A percentile compares a stretch with the other conserved stretches of the same genome.
Conservation (phyloP, 371 early-diverging fungal genomes). For the Phascolomyces articulosus region DNA sequence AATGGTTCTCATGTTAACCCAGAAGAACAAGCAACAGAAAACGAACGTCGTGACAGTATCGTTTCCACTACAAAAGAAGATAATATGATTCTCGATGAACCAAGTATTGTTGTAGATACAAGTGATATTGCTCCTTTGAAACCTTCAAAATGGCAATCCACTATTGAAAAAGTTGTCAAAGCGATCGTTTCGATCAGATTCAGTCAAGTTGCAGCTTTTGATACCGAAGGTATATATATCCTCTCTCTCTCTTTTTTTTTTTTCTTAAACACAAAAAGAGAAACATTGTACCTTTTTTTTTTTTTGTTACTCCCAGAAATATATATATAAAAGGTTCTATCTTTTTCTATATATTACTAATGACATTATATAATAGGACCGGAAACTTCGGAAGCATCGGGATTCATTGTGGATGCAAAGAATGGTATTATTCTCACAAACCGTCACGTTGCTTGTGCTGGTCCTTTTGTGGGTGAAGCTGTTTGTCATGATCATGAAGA, state of each 20-base stretch:
- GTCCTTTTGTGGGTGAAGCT: conserved; percentile 89
- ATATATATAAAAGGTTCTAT: too few species aligned
- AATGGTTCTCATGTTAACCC: not conserved
- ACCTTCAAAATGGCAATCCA: conserved; percentile 20
- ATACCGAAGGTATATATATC: conserved; percentile 71
- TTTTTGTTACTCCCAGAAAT: too few species aligned
- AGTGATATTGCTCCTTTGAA: not conserved
- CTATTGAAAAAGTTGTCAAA: conserved; percentile 70
- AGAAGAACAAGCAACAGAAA: not conserved
- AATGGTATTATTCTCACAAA: conserved; percentile 91
- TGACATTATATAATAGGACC: conserved; percentile 5
- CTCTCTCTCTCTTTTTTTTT: too few species aligned
- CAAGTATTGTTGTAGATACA: not conserved
- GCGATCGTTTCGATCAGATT: conserved; percentile 81
- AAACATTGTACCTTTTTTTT: too few species aligned
- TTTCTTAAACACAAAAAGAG: too few species aligned
- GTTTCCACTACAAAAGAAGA: not conserved
- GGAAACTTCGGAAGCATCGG: conserved; percentile 66
- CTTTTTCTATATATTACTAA: too few species aligned
- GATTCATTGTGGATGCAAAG: conserved; percentile 92
- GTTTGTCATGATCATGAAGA: conserved; percentile 93
- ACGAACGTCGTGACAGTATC: not conserved
- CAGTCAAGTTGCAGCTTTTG: conserved; percentile 77
- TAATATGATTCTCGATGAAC: not conserved
- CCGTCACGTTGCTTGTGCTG: conserved; percentile 91